Percentiles rank a stretch among this genome's conserved stretches.
Evolutionary conservation across 208 protist species (phyloP).

Genomic region (Trypanosoma avium): DNA sequence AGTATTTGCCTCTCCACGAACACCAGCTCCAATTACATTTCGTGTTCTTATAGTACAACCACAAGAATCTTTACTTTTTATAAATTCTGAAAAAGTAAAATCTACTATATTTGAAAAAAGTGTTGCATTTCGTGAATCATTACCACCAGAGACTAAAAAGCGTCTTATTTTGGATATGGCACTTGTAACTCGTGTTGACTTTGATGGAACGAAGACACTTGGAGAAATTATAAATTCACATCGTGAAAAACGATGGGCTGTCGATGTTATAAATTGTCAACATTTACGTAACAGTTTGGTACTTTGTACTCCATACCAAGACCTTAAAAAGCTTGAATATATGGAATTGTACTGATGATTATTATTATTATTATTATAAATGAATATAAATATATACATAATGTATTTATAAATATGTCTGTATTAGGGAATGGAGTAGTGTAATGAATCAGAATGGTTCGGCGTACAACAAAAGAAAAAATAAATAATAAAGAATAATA

Average conservation of each 20-base stretch:
- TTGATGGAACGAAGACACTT: constrained; percentile 31
- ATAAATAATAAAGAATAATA: not conserved
- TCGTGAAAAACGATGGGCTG: constrained; percentile 26
- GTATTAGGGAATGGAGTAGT: not conserved
- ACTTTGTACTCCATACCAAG: constrained; percentile 28
- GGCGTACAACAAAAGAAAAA: no score
- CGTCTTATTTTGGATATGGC: constrained; percentile 32
- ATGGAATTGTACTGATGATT: constrained; percentile 26
- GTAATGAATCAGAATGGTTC: no score
- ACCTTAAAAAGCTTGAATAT: constrained; percentile 30
- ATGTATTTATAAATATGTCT: not conserved
- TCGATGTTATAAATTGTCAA: constrained; percentile 28
- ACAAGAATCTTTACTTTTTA: constrained; percentile 29
- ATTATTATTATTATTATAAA: not conserved
- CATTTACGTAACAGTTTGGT: constrained; percentile 30
- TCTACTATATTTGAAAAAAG: constrained; percentile 23
- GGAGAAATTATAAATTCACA: constrained; percentile 33
- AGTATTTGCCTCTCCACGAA: constrained; percentile 25
- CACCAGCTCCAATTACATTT: constrained; percentile 20
- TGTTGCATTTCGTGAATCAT: constrained; percentile 20
- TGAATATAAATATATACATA: not conserved
- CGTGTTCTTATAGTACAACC: constrained; percentile 29
- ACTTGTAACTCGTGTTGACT: constrained; percentile 27
- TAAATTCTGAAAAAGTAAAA: constrained; percentile 26
- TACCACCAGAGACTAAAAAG: constrained; percentile 15